phyloP scores from a whole-genome alignment of 1,139 yeast species.

The Suhomyces chickasaworum region DNA sequence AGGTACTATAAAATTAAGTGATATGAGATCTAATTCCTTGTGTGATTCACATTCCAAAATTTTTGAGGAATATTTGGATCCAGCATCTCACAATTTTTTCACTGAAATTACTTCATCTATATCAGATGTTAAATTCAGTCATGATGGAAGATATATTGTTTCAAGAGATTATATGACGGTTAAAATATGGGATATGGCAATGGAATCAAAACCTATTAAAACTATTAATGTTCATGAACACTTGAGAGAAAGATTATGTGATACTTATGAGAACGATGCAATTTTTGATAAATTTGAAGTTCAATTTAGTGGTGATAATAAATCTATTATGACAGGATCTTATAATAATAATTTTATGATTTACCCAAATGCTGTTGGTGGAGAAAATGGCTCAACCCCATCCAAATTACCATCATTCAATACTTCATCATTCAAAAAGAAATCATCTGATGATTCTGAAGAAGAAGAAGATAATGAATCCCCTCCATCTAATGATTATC shows the following conservation, averaged over 20 bases:
- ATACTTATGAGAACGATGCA: conserved; percentile 97
- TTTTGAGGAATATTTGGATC: conserved; percentile 92
- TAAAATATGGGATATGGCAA: conserved; percentile 96
- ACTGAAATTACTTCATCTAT: conserved; percentile 96
- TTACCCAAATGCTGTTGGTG: conserved; percentile 78
- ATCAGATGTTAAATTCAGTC: conserved; percentile 89
- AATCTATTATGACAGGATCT: conserved; percentile 94
- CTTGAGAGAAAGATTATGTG: conserved; percentile 89
- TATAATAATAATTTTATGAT: conserved; percentile 97
- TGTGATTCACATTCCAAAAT: conserved; percentile 90
- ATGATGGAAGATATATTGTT: conserved; percentile 91
- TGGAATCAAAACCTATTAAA: conserved; percentile 93
- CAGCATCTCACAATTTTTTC: conserved; percentile 90
- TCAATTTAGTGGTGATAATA: conserved; percentile 90
- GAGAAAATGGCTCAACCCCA: conserved; percentile 19
- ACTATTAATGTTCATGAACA: conserved; percentile 96
- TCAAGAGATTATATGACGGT: conserved; percentile 97
- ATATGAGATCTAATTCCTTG: conserved; percentile 93
- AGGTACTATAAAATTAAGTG: conserved; percentile 93
- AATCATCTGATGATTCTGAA: conserved; percentile 36
- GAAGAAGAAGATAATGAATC: conserved; percentile 38
- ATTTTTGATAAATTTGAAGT: conserved; percentile 98
- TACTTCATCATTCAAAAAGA: conserved; percentile 22
- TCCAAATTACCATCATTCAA: conserved; percentile 21
- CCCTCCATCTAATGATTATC: conserved; percentile 33